These are phyloP conservation scores for Saposhnikovia divaricata DNA, from an alignment of 129 eudicot species.

Conservation along the genomic window DNA sequence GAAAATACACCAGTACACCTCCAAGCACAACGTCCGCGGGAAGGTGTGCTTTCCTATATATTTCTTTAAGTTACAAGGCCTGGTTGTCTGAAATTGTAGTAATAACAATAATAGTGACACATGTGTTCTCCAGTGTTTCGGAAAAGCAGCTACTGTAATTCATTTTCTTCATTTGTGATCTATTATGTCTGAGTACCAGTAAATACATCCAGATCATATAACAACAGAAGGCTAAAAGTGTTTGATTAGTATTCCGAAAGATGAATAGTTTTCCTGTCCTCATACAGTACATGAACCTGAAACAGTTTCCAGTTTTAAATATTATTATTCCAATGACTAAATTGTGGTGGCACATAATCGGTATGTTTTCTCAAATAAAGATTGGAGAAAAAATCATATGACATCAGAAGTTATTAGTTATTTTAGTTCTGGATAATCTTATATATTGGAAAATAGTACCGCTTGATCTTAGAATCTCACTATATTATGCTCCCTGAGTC, in stretches of 20 bases:
- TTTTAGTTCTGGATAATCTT: background rate
- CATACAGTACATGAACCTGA: conserved; percentile 52
- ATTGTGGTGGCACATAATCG: background rate
- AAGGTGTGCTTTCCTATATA: conserved; percentile 51
- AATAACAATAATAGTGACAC: background rate
- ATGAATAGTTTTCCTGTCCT: conserved; percentile 35
- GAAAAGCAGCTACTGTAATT: background rate
- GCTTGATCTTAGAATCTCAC: background rate
- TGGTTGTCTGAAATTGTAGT: no score
- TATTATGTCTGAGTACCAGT: no score
- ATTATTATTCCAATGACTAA: background rate
- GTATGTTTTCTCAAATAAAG: background rate
- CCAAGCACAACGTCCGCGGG: conserved; percentile 88
- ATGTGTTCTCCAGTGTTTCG: background rate
- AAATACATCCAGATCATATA: no score
- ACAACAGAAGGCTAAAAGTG: background rate
- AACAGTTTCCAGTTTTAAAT: conserved; percentile 7
- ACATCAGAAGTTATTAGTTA: background rate
- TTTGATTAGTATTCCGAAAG: background rate
- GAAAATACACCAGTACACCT: conserved; percentile 50
- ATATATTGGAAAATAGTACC: background rate
- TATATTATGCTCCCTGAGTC: background rate
- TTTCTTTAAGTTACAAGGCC: background rate
- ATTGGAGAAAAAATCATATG: background rate
- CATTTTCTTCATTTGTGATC: no score